Conservation (phyloP, 176 grass and related monocot genomes). For the Cocos nucifera region DNA sequence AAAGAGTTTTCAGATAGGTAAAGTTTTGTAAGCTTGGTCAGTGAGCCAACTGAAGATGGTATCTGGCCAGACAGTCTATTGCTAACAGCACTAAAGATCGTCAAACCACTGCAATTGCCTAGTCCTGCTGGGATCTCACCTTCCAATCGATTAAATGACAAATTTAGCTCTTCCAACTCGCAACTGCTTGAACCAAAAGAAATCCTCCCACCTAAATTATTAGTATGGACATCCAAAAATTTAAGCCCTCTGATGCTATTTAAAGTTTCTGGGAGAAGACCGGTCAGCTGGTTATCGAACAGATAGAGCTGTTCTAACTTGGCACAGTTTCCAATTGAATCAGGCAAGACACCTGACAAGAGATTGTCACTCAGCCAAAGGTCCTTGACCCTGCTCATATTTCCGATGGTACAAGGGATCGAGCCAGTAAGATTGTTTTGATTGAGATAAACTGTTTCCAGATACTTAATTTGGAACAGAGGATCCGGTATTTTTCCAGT, state of each 20-base stretch:
- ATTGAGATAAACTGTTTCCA: constrained; percentile 40
- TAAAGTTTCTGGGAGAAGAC: constrained; percentile 43
- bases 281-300: constrained; percentile 42
- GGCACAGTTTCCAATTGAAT: constrained; percentile 56
- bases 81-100: constrained; percentile 18
- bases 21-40: constrained; percentile 45
- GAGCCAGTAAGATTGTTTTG: constrained; percentile 43
- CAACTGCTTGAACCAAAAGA: constrained; percentile 39
- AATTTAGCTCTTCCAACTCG: constrained; percentile 36
- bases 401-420: constrained; percentile 31
- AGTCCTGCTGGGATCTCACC: constrained; percentile 44
- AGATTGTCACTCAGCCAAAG: constrained; percentile 38
- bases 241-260: constrained; percentile 32
- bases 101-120: constrained; percentile 46
- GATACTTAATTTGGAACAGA: constrained; percentile 33
- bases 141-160: constrained; percentile 43
- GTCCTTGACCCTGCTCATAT: constrained; percentile 24
- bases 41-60: constrained; percentile 38
- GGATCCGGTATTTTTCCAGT: constrained; percentile 42
- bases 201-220: constrained; percentile 52
- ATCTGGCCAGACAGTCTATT: constrained; percentile 52
- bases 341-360: constrained; percentile 44
- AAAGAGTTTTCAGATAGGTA: constrained; percentile 57
- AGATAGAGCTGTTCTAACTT: constrained; percentile 51
- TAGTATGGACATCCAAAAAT: constrained; percentile 26